Conservation (phyloP, 2,329 filamentous ascomycete genomes). For the Microdochium bolleyi region DNA sequence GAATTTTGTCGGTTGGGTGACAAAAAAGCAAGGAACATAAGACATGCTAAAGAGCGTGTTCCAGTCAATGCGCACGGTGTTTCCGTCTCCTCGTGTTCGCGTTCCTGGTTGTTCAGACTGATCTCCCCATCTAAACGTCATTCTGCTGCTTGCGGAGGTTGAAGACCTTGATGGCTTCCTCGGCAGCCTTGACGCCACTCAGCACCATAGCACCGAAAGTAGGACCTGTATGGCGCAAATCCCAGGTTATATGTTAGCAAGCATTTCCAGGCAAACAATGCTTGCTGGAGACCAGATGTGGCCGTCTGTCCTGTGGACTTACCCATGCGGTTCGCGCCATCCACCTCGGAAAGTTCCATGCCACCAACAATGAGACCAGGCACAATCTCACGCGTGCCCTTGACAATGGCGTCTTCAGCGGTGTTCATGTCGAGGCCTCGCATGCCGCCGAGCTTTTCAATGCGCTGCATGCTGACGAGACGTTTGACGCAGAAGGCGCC, state of each 20-base stretch:
- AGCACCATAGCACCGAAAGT: constrained; percentile 88
- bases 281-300: not conserved
- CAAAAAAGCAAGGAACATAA: too few species aligned
- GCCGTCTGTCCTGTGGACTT: not conserved
- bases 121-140: constrained; percentile 33
- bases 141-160: constrained; percentile 74
- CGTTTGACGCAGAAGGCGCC: constrained; percentile 89
- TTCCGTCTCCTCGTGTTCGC: not conserved
- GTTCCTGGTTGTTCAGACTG: not conserved
- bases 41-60: not conserved
- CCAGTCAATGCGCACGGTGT: not conserved
- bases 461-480: constrained; percentile 77
- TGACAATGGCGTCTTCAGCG: constrained; percentile 90
- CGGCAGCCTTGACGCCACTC: constrained; percentile 82
- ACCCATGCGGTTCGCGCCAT: constrained; percentile 88
- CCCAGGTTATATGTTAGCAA: not conserved
- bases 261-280: not conserved
- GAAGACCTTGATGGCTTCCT: constrained; percentile 73
- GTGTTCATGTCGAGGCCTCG: constrained; percentile 86
- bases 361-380: constrained; percentile 87
- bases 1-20: too few species aligned
- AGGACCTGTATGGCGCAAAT: constrained; percentile 34
- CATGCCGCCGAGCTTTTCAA: constrained; percentile 85
- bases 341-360: constrained; percentile 88
- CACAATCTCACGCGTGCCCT: constrained; percentile 79